Evolutionary conservation across 768 basidiomycete species (phyloP).

Genomic region (Stropharia rugosoannulata): DNA sequence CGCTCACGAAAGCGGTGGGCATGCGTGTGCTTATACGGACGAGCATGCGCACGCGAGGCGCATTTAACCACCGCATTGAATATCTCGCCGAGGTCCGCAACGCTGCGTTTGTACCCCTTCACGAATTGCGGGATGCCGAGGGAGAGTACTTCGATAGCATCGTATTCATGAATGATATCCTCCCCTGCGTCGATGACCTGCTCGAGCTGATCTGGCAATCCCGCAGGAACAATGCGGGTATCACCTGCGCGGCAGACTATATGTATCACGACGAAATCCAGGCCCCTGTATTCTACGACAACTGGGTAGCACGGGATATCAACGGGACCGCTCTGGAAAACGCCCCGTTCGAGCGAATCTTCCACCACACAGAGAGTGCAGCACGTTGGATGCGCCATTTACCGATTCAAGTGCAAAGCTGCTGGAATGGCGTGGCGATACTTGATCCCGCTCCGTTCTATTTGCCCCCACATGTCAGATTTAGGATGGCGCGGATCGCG

Average conservation of each 20-base stretch:
- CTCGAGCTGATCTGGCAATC: slow-evolving; percentile 98
- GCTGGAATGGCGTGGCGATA: slow-evolving; percentile 98
- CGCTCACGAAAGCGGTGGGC: slow-evolving; percentile 86
- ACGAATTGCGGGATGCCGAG: slow-evolving; percentile 89
- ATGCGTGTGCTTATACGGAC: slow-evolving; percentile 93
- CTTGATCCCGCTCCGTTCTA: slow-evolving; percentile 97
- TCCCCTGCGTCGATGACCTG: slow-evolving; percentile 96
- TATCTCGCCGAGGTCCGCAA: slow-evolving; percentile 99
- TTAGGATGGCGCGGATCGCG: slow-evolving; percentile 90
- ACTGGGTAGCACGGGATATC: slow-evolving; percentile 98
- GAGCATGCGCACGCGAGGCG: slow-evolving; percentile 88
- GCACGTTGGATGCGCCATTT: slow-evolving; percentile 88
- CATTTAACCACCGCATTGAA: slow-evolving; percentile 99
- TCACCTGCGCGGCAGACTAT: slow-evolving; percentile 98
- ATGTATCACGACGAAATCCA: slow-evolving; percentile 98
- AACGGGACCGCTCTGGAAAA: slow-evolving; percentile 99
- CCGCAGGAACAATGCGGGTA: slow-evolving; percentile 91
- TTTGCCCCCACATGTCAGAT: slow-evolving; percentile 82
- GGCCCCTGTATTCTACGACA: slow-evolving; percentile 95
- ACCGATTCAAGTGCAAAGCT: slow-evolving; percentile 94
- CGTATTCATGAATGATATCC: slow-evolving; percentile 99
- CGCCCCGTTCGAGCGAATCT: slow-evolving; percentile 92
- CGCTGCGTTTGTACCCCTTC: slow-evolving; percentile 91
- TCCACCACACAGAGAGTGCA: slow-evolving; percentile 78
- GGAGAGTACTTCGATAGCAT: slow-evolving; percentile 96